phyloP scores from a whole-genome alignment of 257 asterid genomes.

The Rubia yunnanensis region DNA sequence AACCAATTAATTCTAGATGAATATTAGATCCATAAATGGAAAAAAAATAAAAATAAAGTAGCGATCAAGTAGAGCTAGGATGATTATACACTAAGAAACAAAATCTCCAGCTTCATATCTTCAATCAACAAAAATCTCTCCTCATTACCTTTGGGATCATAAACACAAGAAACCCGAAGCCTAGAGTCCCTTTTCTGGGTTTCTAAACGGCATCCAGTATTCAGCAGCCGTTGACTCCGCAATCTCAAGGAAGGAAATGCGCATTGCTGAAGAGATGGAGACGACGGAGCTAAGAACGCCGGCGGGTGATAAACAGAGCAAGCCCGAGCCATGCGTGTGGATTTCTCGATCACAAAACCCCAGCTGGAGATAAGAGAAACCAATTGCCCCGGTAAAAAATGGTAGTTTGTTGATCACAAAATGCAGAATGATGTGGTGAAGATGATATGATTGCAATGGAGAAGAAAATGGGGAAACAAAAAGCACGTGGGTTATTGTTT shows the following conservation, averaged over 20 bases:
- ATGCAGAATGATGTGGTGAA: not conserved
- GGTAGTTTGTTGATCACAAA: not conserved
- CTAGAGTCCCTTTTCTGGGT: slow-evolving; percentile 18
- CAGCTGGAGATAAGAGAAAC: not conserved
- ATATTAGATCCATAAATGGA: not conserved
- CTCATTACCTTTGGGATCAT: slow-evolving; percentile 37
- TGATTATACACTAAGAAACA: not conserved
- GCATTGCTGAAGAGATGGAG: slow-evolving; percentile 15
- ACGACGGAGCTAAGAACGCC: slow-evolving; percentile 21
- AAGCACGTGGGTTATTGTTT: slow-evolving; percentile 7
- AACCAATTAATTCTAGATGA: not conserved
- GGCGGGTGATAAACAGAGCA: slow-evolving; percentile 22
- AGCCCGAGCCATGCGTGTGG: slow-evolving; percentile 26
- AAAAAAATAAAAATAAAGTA: not conserved
- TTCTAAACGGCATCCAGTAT: slow-evolving; percentile 23
- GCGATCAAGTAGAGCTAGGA: not conserved
- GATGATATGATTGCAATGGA: not conserved
- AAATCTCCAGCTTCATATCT: not conserved
- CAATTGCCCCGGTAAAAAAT: not conserved
- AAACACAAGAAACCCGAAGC: slow-evolving; percentile 31
- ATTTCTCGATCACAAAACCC: not conserved
- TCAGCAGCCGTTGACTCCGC: slow-evolving; percentile 22
- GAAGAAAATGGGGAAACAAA: not conserved
- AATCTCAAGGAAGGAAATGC: slow-evolving; percentile 16
- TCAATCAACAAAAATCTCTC: not conserved